phyloP scores from a whole-genome alignment of 345 rosid species.

The Lepidium africanum region DNA sequence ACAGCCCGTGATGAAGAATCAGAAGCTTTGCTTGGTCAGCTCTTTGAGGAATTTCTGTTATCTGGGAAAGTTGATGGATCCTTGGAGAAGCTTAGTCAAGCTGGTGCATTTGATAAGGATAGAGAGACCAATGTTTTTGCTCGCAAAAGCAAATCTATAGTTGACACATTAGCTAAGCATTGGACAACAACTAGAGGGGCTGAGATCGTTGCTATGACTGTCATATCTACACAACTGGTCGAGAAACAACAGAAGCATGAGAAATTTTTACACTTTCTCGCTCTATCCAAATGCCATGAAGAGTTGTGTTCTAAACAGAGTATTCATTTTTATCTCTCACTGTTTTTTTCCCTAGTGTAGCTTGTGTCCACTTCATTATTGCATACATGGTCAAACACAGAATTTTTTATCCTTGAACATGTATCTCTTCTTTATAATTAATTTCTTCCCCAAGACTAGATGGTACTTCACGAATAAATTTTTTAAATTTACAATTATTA shows the following conservation, averaged over 20 bases:
- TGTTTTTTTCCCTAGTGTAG: not conserved
- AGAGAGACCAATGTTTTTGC: constrained; percentile 81
- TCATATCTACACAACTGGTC: constrained; percentile 57
- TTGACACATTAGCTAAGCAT: constrained; percentile 92
- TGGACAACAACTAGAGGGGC: constrained; percentile 98
- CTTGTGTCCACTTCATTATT: not conserved
- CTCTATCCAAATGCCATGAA: constrained; percentile 95
- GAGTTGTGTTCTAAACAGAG: constrained; percentile 81
- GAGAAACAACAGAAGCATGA: constrained; percentile 94
- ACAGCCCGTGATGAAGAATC: constrained; percentile 84
- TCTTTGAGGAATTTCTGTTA: constrained; percentile 66
- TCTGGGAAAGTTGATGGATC: constrained; percentile 61
- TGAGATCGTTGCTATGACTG: constrained; percentile 76
- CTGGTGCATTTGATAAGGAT: constrained; percentile 89
- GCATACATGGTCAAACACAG: not conserved
- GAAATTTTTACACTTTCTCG: constrained; percentile 86
- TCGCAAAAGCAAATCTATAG: constrained; percentile 73
- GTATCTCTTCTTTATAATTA: not conserved
- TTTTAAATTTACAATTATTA: not conserved
- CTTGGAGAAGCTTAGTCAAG: constrained; percentile 54
- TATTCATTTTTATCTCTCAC: constrained; percentile 27
- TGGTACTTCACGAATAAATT: not conserved
- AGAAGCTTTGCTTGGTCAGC: constrained; percentile 75
- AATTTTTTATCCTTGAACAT: not conserved
- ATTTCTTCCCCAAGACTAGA: not conserved